A percentile compares a stretch with the other conserved stretches of the same genome.
Evolutionary conservation across 768 basidiomycete genomes (phyloP).

Genomic region (Vararia minispora): DNA sequence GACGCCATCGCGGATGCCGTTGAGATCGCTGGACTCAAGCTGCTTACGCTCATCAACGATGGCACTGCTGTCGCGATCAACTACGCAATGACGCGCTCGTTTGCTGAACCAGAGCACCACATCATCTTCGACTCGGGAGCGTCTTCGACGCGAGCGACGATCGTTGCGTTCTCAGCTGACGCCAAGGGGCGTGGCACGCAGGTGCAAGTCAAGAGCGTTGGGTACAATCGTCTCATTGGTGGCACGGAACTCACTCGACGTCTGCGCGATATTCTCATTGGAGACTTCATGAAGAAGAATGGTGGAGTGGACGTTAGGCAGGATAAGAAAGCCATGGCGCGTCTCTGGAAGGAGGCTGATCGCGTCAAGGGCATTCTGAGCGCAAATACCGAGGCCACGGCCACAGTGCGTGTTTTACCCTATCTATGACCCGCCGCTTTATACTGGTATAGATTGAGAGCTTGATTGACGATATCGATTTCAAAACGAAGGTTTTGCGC

Average conservation of each 20-base stretch:
- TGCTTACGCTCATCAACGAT: conserved; percentile 82
- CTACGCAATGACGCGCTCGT: conserved; percentile 93
- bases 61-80: conserved; percentile 95
- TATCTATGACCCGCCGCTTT: conserved; percentile 2
- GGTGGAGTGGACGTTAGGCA: conserved; percentile 54
- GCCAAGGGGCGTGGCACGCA: conserved; percentile 49
- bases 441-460: conserved; percentile 61
- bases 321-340: conserved; percentile 82
- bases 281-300: conserved; percentile 63
- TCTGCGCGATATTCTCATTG: conserved; percentile 69
- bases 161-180: conserved; percentile 50
- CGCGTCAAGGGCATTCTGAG: conserved; percentile 88
- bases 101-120: conserved; percentile 72
- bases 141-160: conserved; percentile 64
- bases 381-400: conserved; percentile 74
- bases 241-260: conserved; percentile 82
- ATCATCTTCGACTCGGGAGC: conserved; percentile 94
- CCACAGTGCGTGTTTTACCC: conserved; percentile 40
- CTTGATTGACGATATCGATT: conserved; percentile 84
- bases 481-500: conserved; percentile 66
- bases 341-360: conserved; percentile 88
- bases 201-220: conserved; percentile 71
- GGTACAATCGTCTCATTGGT: conserved; percentile 64
- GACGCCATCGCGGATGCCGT: conserved; percentile 88
- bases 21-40: conserved; percentile 80